Conservation (phyloP, 352 stramenopile species). For the Pythium chondricola region DNA sequence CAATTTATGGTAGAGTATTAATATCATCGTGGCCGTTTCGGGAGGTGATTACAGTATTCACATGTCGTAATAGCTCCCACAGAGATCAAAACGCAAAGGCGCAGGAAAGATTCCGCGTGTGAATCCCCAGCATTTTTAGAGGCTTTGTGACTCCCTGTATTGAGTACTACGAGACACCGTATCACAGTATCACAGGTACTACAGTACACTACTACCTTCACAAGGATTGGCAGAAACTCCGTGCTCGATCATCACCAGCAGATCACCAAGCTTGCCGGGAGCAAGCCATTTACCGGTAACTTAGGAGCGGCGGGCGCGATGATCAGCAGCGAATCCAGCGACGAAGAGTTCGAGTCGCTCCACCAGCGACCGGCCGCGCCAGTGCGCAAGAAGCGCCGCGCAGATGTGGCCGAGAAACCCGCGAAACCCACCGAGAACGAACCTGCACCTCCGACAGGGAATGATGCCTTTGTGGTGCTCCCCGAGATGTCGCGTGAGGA, state of each 20-base stretch:
- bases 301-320: slow-evolving; percentile 22
- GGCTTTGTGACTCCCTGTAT: no score
- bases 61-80: no score
- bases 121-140: no score
- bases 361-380: slow-evolving; percentile 32
- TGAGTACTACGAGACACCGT: no score
- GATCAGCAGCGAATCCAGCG: slow-evolving; percentile 88
- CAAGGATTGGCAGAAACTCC: slow-evolving; percentile 16
- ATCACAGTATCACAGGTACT: not conserved
- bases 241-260: slow-evolving; percentile 20
- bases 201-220: slow-evolving; percentile 1
- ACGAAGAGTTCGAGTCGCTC: slow-evolving; percentile 78
- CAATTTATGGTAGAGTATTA: no score
- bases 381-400: slow-evolving; percentile 23
- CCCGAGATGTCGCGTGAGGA: slow-evolving; percentile 40
- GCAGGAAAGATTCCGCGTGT: no score
- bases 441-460: not conserved
- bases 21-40: no score
- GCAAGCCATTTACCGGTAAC: not conserved
- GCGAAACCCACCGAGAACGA: not conserved
- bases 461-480: slow-evolving; percentile 3
- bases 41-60: no score
- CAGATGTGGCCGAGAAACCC: not conserved
- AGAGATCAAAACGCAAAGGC: no score
- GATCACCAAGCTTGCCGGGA: no score